A percentile compares a stretch with the other conserved stretches of the same genome.
Conservation (phyloP, 352 stramenopile species). For the Saprolegnia diclina region DNA sequence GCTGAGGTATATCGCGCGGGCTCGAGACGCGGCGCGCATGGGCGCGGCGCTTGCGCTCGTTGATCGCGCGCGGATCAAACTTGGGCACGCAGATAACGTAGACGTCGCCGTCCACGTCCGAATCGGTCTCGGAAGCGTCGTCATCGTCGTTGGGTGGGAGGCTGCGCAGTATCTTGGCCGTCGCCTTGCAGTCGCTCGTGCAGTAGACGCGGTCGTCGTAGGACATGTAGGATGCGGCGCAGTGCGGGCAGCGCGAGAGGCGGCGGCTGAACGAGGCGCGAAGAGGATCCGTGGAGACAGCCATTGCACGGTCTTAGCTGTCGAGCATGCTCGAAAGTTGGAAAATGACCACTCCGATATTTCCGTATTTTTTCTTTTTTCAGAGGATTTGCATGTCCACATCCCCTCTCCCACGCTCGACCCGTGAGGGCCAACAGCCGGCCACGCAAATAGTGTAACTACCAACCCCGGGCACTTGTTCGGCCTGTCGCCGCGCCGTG, state of each 20-base stretch:
- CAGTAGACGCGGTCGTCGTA: not conserved
- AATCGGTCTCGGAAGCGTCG: not conserved
- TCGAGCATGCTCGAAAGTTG: slow-evolving; percentile 1
- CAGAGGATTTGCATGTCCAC: not conserved
- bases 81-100: not conserved
- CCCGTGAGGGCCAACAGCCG: not conserved
- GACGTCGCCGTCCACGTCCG: not conserved
- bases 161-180: not conserved
- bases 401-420: not conserved
- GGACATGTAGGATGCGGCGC: not conserved
- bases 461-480: not conserved
- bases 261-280: not conserved
- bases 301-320: not conserved
- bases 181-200: not conserved
- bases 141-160: not conserved
- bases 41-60: not conserved
- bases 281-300: not conserved
- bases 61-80: not conserved
- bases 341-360: not conserved
- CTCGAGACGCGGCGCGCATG: not conserved
- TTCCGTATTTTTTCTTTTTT: not conserved
- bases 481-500: too few relatives aligned
- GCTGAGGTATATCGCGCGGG: not conserved
- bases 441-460: not conserved
- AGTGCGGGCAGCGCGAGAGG: not conserved